These are phyloP conservation scores for Rhamnella rubrinervis DNA, from an alignment of 331 rosid species.

Conservation along the genomic window DNA sequence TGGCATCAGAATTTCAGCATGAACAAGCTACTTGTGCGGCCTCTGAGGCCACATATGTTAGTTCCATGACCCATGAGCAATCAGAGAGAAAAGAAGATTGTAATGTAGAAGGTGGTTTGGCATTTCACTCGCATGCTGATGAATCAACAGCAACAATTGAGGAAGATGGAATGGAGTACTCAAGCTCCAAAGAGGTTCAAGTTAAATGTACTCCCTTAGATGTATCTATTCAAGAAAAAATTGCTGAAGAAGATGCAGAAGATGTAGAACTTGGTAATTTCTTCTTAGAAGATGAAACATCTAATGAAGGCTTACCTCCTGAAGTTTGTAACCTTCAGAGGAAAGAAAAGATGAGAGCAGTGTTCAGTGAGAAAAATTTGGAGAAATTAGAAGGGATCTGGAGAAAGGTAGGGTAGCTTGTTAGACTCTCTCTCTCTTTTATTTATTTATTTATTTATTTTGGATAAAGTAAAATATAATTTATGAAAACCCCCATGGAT, in stretches of 20 bases:
- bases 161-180: slow-evolving; percentile 29
- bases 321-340: slow-evolving; percentile 58
- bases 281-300: slow-evolving; percentile 61
- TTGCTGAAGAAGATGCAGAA: slow-evolving; percentile 49
- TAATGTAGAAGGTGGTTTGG: slow-evolving; percentile 25
- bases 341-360: slow-evolving; percentile 59
- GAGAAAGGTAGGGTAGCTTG: slow-evolving; percentile 65
- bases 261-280: slow-evolving; percentile 84
- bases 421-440: neutral
- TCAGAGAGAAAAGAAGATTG: slow-evolving; percentile 24
- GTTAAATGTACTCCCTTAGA: slow-evolving; percentile 29
- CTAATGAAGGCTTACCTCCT: slow-evolving; percentile 45
- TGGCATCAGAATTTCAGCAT: slow-evolving; percentile 63
- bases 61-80: slow-evolving; percentile 30
- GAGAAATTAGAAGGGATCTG: slow-evolving; percentile 88
- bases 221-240: slow-evolving; percentile 39
- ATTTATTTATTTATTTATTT: too few relatives aligned
- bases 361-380: slow-evolving; percentile 61
- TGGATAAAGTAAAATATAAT: neutral
- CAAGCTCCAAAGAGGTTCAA: slow-evolving; percentile 35
- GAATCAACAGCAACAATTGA: slow-evolving; percentile 30
- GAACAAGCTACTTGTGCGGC: slow-evolving; percentile 44
- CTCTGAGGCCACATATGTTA: slow-evolving; percentile 36
- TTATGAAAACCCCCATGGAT: neutral
- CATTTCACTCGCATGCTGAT: slow-evolving; percentile 32